Conservation (phyloP, 1,284 basidiomycete genomes). For the Marasmius fiardii region DNA sequence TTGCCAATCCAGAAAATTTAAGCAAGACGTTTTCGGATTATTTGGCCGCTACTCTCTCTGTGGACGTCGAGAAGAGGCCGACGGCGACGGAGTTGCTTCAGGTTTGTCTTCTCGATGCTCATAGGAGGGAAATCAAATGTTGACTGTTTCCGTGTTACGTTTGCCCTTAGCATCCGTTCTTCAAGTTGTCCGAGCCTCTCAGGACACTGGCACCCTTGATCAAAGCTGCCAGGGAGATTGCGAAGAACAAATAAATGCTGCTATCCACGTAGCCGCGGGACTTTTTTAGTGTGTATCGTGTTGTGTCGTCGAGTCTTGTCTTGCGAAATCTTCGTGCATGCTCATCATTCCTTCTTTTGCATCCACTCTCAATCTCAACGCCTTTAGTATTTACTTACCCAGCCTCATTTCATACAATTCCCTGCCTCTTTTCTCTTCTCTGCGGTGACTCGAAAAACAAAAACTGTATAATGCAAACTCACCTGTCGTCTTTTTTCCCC, state of each 20-base stretch:
- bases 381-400: no score
- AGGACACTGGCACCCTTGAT: constrained; percentile 72
- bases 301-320: background rate
- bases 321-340: no score
- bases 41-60: constrained; percentile 86
- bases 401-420: no score
- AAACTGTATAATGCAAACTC: no score
- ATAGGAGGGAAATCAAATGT: background rate
- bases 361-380: no score
- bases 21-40: constrained; percentile 90
- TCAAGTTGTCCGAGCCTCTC: constrained; percentile 83
- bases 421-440: no score
- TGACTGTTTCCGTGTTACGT: constrained; percentile 8
- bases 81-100: constrained; percentile 81
- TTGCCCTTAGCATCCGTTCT: constrained; percentile 74
- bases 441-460: no score
- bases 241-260: constrained; percentile 55
- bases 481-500: no score
- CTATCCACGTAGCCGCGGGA: background rate
- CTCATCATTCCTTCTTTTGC: no score
- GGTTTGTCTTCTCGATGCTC: constrained; percentile 39
- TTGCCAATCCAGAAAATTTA: constrained; percentile 93
- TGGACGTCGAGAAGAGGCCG: constrained; percentile 92
- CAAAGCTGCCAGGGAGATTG: constrained; percentile 17
- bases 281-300: background rate